Percentiles rank a stretch among this genome's conserved stretches.
phyloP scores from a whole-genome alignment of 108 stramenopile genomes.

The Cyclotella choctawhatcheeana region DNA sequence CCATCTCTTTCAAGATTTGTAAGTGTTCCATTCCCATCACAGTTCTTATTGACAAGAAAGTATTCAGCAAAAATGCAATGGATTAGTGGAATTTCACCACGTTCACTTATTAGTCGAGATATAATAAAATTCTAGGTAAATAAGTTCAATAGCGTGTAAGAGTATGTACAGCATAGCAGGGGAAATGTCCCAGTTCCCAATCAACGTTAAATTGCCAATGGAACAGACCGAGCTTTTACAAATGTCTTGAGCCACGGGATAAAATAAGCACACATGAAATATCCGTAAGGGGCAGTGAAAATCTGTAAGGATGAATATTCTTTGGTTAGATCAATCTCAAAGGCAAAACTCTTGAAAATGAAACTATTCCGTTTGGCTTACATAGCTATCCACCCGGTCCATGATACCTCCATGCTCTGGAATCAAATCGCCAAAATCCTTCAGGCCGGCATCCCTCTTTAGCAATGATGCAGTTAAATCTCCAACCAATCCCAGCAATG shows the following conservation, averaged over 20 bases:
- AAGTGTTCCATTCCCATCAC: too few species aligned
- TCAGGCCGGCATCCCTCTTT: slow-evolving; percentile 95
- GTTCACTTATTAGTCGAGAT: too few species aligned
- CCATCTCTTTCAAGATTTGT: slow-evolving; percentile 95
- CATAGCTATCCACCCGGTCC: slow-evolving; percentile 95
- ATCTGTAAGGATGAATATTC: slow-evolving; percentile 37
- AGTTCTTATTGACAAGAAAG: too few species aligned
- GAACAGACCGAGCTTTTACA: slow-evolving; percentile 28
- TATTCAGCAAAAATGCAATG: too few species aligned
- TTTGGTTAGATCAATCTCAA: neutral
- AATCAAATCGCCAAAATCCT: slow-evolving; percentile 96
- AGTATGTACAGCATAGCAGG: too few species aligned
- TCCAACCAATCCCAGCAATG: slow-evolving; percentile 89
- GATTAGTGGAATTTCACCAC: too few species aligned
- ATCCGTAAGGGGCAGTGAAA: slow-evolving; percentile 93
- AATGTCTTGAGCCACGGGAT: slow-evolving; percentile 67
- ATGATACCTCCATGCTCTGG: slow-evolving; percentile 98
- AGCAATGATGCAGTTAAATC: slow-evolving; percentile 97
- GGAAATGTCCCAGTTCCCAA: too few species aligned
- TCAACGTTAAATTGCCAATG: slow-evolving; percentile 11
- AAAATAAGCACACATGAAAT: slow-evolving; percentile 72
- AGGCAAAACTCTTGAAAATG: neutral
- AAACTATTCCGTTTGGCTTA: too few species aligned
- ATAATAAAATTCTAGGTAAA: too few species aligned
- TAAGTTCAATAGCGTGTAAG: too few species aligned